Percentiles rank a stretch among this genome's conserved stretches.
phyloP scores from a whole-genome alignment of 164 flowering plant species.

The Dillenia suffruticosa region DNA sequence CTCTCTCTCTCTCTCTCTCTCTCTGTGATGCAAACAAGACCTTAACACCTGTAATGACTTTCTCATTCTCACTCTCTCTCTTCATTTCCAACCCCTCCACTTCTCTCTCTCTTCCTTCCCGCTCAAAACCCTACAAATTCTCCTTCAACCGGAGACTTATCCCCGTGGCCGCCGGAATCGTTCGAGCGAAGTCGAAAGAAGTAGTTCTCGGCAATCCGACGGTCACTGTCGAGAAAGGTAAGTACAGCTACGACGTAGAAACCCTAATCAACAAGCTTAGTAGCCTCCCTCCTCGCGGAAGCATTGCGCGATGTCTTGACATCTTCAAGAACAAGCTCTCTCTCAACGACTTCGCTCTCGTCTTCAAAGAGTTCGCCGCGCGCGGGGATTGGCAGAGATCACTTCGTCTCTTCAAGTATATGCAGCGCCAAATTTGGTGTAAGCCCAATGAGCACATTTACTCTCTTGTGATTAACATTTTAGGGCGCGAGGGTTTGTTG shows the following conservation, averaged over 20 bases:
- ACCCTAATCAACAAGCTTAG: slow-evolving; percentile 87
- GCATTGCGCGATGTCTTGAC: slow-evolving; percentile 89
- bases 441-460: slow-evolving; percentile 91
- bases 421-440: slow-evolving; percentile 97
- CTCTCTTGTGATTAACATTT: slow-evolving; percentile 68
- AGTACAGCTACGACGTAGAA: slow-evolving; percentile 92
- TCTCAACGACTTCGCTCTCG: slow-evolving; percentile 71
- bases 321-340: slow-evolving; percentile 77
- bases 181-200: slow-evolving; percentile 54
- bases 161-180: slow-evolving; percentile 17
- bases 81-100: not conserved
- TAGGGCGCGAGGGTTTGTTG: slow-evolving; percentile 82
- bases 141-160: slow-evolving; percentile 12
- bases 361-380: slow-evolving; percentile 84
- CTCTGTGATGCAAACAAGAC: not conserved
- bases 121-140: slow-evolving; percentile 1
- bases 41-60: not conserved
- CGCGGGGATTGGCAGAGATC: slow-evolving; percentile 97
- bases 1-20: slow-evolving; percentile 2
- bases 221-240: slow-evolving; percentile 81
- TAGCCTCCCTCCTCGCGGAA: slow-evolving; percentile 90
- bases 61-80: not conserved
- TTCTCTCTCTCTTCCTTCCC: slow-evolving; percentile 4
- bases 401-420: slow-evolving; percentile 83
- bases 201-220: slow-evolving; percentile 71